phyloP scores from a whole-genome alignment of 208 protist genomes.

The Lotmaria passim region DNA sequence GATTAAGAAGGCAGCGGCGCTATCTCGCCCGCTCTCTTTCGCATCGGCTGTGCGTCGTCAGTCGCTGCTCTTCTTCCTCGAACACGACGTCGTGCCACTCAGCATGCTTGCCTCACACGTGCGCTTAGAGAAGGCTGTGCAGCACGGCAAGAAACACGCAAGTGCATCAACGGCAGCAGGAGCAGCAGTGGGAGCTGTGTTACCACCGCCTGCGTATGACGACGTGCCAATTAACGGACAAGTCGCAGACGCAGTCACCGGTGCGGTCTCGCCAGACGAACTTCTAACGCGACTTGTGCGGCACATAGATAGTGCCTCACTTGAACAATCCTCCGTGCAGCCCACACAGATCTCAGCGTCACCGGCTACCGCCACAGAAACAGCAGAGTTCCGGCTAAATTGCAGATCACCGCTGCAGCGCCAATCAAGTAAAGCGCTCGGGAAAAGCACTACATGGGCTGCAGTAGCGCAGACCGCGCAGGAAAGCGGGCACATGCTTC shows the following conservation, averaged over 20 bases:
- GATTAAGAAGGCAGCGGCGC: not conserved
- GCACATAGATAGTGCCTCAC: not conserved
- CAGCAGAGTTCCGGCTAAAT: not conserved
- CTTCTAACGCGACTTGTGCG: not conserved
- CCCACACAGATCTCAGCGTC: too few species aligned
- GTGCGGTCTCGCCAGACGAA: not conserved
- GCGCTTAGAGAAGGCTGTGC: not conserved
- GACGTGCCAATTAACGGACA: not conserved
- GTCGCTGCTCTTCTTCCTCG: constrained; percentile 61
- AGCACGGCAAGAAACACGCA: not conserved
- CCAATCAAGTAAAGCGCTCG: not conserved
- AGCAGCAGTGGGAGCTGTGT: too few species aligned
- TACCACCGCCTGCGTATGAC: not conserved
- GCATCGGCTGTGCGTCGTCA: constrained; percentile 42
- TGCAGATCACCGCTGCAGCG: constrained; percentile 19
- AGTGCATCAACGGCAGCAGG: too few species aligned
- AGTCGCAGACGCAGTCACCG: not conserved
- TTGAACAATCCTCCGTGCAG: too few species aligned
- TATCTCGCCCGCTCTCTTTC: constrained; percentile 13
- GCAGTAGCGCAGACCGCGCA: constrained; percentile 22
- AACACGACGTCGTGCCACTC: constrained; percentile 40
- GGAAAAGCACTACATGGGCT: constrained; percentile 17
- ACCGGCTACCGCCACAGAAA: too few species aligned
- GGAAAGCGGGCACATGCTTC: constrained; percentile 18
- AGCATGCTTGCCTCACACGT: constrained; percentile 22